Percentiles rank a stretch among this genome's conserved stretches.
These are phyloP conservation scores for Alternaria sp. DNA, from an alignment of 2,329 filamentous ascomycete species.

Conservation along the genomic window DNA sequence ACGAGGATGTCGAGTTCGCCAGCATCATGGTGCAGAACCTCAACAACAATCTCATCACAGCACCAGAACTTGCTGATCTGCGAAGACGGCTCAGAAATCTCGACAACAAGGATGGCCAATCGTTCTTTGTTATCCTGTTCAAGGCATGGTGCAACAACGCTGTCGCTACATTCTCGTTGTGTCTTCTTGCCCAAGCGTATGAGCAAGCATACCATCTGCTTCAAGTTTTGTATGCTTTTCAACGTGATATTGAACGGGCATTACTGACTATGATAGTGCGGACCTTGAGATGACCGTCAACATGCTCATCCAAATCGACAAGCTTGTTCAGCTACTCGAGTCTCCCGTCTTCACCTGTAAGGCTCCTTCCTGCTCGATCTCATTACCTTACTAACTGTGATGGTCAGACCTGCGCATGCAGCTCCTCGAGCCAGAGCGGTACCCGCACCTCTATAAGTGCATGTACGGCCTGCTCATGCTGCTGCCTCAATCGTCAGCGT, in stretches of 20 bases:
- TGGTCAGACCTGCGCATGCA: constrained; percentile 84
- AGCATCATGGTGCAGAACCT: constrained; percentile 99
- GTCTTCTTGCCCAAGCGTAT: constrained; percentile 93
- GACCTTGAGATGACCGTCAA: constrained; percentile 99
- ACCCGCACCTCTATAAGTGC: constrained; percentile 95
- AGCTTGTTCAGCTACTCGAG: constrained; percentile 93
- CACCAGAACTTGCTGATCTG: constrained; percentile 88
- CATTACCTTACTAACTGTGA: constrained; percentile 14
- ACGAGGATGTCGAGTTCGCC: constrained; percentile 97
- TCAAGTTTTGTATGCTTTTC: constrained; percentile 79
- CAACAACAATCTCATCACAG: constrained; percentile 98
- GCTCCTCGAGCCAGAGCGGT: constrained; percentile 91
- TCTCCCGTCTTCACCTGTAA: constrained; percentile 97
- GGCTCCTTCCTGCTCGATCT: no score
- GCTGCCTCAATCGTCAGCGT: constrained; percentile 95
- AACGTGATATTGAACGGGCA: not conserved
- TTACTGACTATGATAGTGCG: constrained; percentile 64
- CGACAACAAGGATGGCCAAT: constrained; percentile 93
- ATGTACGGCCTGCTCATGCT: constrained; percentile 97
- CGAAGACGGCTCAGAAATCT: constrained; percentile 88
- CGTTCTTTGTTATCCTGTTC: constrained; percentile 92
- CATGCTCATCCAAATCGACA: constrained; percentile 98
- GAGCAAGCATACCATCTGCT: constrained; percentile 96
- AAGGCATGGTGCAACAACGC: constrained; percentile 98
- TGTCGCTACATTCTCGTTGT: constrained; percentile 95